Percentiles rank a stretch among this genome's conserved stretches.
phyloP scores from a whole-genome alignment of 345 rosid genomes.

The Eucalyptus melliodora region DNA sequence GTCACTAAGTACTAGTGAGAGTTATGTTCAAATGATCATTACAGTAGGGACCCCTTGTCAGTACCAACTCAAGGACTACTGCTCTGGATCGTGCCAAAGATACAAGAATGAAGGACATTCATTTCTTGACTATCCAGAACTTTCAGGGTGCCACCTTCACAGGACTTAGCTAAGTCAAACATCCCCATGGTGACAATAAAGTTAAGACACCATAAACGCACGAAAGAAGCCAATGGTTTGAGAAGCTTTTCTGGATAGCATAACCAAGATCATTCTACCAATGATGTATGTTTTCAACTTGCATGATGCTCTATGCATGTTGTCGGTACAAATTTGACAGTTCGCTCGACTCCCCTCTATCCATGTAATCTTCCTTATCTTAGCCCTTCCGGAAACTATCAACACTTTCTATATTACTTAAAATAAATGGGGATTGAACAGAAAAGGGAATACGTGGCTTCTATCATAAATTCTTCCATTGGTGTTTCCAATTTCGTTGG shows the following conservation, averaged over 20 bases:
- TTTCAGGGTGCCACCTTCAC: not conserved
- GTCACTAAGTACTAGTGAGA: conserved; percentile 34
- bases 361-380: not conserved
- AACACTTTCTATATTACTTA: not conserved
- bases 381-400: not conserved
- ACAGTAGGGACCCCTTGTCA: conserved; percentile 30
- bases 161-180: not conserved
- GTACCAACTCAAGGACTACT: conserved; percentile 30
- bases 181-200: not conserved
- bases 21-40: conserved; percentile 8
- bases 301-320: not conserved
- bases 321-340: not conserved
- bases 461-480: too few relatives aligned
- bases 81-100: conserved; percentile 9
- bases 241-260: not conserved
- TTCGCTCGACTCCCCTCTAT: not conserved
- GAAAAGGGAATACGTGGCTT: too few relatives aligned
- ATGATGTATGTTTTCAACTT: not conserved
- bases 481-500: too few relatives aligned
- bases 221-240: not conserved
- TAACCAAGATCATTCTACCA: not conserved
- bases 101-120: not conserved
- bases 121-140: not conserved
- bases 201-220: not conserved
- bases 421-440: not conserved